Base-by-base conservation (phyloP, 2,329 filamentous ascomycete species). In the Aspergillus melleus region DNA sequence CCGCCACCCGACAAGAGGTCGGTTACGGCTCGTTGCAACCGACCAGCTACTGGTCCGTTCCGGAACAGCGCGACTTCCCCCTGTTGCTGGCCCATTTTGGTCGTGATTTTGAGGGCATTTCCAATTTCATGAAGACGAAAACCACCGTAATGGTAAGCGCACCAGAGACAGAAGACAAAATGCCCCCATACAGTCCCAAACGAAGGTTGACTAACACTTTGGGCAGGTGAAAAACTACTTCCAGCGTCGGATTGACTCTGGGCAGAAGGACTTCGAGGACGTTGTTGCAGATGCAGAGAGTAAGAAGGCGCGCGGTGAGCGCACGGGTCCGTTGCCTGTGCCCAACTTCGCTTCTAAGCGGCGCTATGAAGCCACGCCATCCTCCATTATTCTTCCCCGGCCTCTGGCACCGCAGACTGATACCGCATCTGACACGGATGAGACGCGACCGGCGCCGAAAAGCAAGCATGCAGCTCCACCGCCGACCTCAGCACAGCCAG, bases 1-100 rank as follows among this genome's bases (percentile, higher is more conserved):
- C 69, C 49, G 39, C 63, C 22, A 50, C 55, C n/a, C 70, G 70
- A 49, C 50, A 67, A 29, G 74, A 75, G 55, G 63, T 64, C 36
- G 71, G 70, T 2, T 78, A 77, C 64, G 74, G 74, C 14, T 73
- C 73, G 10, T 65, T 76, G 60, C 77, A 79, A 55, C 77, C 80
- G 30, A 81, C 79, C 4, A 82, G 80, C 59, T 83, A 83, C 66
- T 83, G 80, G 80, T 83, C 80, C 60, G 80, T 82, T 16, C 79
- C 79, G 12, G 80, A 83, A 64, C 75, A 79, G 62, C 72, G 75
- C 42, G 79, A 82, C 61, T 82, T 83, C 59, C 76, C 76, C 2
- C 72, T 74, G 14, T 66, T 81, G 47, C 67, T 83, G 42, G 74
- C 72, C 16, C 77, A 81, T 64, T 83, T 79, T 68, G 80, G 80